Evolutionary conservation across 208 protist genomes (phyloP).

Genomic region (Acanthamoeba lenticulata): DNA sequence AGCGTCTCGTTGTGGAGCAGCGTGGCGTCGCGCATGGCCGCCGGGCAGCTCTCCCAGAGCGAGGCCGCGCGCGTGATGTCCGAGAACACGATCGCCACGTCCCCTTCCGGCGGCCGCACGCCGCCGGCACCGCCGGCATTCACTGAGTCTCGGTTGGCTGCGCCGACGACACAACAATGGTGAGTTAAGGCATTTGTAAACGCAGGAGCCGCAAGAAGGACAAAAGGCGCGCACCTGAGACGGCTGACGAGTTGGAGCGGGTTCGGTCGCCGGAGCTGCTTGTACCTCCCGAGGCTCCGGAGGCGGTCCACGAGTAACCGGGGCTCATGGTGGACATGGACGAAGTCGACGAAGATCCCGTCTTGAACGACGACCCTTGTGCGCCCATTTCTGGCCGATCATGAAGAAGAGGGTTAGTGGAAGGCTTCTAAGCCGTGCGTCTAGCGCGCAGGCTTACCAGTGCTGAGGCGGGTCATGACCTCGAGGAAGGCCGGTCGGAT

Average conservation of each 20-base stretch:
- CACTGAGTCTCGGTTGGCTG: neutral
- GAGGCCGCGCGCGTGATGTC: slow-evolving; percentile 36
- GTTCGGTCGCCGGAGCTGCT: too few species aligned
- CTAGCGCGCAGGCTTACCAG: too few species aligned
- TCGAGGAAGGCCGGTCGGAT: slow-evolving; percentile 45
- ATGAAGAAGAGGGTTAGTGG: too few species aligned
- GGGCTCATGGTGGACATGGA: neutral
- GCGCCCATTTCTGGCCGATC: neutral
- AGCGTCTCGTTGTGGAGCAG: slow-evolving; percentile 6
- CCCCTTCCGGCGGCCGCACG: neutral
- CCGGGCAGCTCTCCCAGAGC: neutral
- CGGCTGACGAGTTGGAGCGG: neutral
- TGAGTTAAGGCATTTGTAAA: neutral
- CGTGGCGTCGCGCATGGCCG: neutral
- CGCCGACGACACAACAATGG: neutral
- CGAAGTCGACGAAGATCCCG: neutral
- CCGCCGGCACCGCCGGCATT: neutral
- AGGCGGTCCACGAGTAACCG: neutral
- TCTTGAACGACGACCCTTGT: neutral
- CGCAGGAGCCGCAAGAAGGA: too few species aligned
- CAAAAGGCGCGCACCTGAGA: neutral
- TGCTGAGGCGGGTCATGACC: slow-evolving; percentile 49
- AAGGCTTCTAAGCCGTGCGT: too few species aligned
- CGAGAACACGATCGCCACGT: slow-evolving; percentile 48
- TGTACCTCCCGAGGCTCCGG: too few species aligned